Conservation (phyloP, 2,329 filamentous ascomycete species). For the Aspergillus ochraceoroseus region DNA sequence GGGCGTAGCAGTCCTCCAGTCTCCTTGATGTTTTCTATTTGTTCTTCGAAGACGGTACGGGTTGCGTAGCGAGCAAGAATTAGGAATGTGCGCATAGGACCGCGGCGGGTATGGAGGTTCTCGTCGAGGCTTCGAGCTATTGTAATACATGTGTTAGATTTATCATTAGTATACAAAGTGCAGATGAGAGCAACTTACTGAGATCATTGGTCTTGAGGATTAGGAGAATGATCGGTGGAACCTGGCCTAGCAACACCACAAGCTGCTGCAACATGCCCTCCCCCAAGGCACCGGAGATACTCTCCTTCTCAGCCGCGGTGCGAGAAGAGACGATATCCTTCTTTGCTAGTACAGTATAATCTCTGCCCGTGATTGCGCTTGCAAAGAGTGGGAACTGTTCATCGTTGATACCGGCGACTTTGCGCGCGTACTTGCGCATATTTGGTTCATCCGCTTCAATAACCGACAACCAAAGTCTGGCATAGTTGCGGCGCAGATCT, state of each 20-base stretch:
- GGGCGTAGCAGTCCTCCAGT: slow-evolving; percentile 51
- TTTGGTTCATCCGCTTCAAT: slow-evolving; percentile 77
- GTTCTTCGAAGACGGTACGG: slow-evolving; percentile 58
- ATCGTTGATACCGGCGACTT: slow-evolving; percentile 83
- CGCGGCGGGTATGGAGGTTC: slow-evolving; percentile 56
- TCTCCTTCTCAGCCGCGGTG: slow-evolving; percentile 72
- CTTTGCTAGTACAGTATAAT: slow-evolving; percentile 69
- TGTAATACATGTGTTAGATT: slow-evolving; percentile 9
- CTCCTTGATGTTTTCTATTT: slow-evolving; percentile 49
- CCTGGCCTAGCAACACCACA: slow-evolving; percentile 78
- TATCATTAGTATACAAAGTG: background rate
- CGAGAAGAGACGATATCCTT: slow-evolving; percentile 56
- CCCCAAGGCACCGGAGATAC: slow-evolving; percentile 76
- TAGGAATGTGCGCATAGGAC: slow-evolving; percentile 58
- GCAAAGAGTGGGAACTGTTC: slow-evolving; percentile 93
- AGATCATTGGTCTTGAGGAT: slow-evolving; percentile 98
- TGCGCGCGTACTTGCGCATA: slow-evolving; percentile 84
- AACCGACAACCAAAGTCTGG: slow-evolving; percentile 95
- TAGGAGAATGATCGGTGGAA: slow-evolving; percentile 85
- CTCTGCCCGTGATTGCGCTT: slow-evolving; percentile 89
- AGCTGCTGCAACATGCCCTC: slow-evolving; percentile 85
- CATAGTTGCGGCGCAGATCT: slow-evolving; percentile 74
- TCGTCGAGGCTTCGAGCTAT: slow-evolving; percentile 81
- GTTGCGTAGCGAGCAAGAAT: slow-evolving; percentile 62
- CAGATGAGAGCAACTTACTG: slow-evolving; percentile 47